Evolutionary conservation across 768 basidiomycete genomes (phyloP).

Genomic region (Tulasnella sp.): DNA sequence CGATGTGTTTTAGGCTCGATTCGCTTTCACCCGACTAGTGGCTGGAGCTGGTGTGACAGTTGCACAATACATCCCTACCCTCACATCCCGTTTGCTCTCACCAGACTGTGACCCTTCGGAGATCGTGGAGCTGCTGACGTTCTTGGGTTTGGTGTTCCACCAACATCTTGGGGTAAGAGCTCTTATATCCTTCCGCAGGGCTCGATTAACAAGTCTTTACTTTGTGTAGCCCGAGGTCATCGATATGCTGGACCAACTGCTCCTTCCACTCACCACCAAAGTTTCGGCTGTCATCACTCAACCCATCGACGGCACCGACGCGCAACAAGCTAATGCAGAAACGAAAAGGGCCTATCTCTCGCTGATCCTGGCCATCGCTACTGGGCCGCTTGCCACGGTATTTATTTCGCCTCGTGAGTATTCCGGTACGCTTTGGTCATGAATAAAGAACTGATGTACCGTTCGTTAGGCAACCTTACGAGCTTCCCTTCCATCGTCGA

Average conservation of each 20-base stretch:
- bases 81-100: conserved; percentile 82
- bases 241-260: conserved; percentile 78
- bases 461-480: conserved; percentile 55
- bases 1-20: conserved; percentile 54
- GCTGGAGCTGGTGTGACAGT: conserved; percentile 80
- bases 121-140: conserved; percentile 89
- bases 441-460: conserved; percentile 9
- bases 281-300: conserved; percentile 69
- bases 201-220: not conserved
- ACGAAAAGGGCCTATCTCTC: conserved; percentile 83
- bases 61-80: conserved; percentile 72
- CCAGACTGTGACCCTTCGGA: conserved; percentile 81
- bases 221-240: conserved; percentile 71
- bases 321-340: conserved; percentile 60
- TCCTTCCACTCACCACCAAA: conserved; percentile 75
- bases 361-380: conserved; percentile 70
- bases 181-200: not conserved
- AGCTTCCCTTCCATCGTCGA: conserved; percentile 60
- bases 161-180: conserved; percentile 28
- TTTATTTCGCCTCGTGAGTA: conserved; percentile 81
- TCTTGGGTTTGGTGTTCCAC: conserved; percentile 83
- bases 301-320: conserved; percentile 78
- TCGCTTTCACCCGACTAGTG: conserved; percentile 86
- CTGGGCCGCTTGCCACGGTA: conserved; percentile 66
- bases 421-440: not conserved